These are phyloP conservation scores for Stereocaulon alpinum DNA, from an alignment of 495 filamentous ascomycete genomes.

Conservation along the genomic window DNA sequence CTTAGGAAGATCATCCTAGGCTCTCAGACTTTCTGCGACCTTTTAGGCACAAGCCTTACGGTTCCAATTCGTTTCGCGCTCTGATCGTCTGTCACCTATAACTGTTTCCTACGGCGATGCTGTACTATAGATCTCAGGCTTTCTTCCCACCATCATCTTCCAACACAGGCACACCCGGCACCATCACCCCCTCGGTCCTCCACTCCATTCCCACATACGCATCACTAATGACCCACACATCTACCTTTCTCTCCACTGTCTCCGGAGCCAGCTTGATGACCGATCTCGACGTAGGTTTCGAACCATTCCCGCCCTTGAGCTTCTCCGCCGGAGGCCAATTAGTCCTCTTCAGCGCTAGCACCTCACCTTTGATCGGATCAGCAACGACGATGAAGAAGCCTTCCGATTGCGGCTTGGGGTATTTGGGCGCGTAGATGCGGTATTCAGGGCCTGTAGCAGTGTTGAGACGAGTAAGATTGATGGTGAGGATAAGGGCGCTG, in stretches of 20 bases:
- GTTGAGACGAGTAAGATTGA: conserved; percentile 60
- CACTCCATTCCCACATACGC: conserved; percentile 77
- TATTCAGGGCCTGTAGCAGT: conserved; percentile 47
- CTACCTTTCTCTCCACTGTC: conserved; percentile 41
- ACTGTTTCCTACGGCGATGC: too few species aligned
- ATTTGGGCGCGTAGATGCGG: conserved; percentile 72
- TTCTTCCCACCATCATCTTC: conserved; percentile 17
- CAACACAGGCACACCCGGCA: conserved; percentile 31
- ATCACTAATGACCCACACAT: conserved; percentile 72
- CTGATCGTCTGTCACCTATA: too few species aligned
- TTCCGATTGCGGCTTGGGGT: conserved; percentile 91
- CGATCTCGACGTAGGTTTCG: conserved; percentile 37
- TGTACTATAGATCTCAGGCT: not conserved
- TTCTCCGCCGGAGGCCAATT: conserved; percentile 48
- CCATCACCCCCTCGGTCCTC: conserved; percentile 42
- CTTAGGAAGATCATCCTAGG: too few species aligned
- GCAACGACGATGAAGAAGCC: conserved; percentile 80
- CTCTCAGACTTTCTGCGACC: too few species aligned
- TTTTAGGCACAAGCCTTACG: too few species aligned
- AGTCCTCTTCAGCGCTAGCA: conserved; percentile 75
- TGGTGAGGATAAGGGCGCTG: conserved; percentile 49
- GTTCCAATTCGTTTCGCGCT: too few species aligned
- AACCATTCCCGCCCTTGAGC: conserved; percentile 19
- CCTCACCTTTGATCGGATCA: conserved; percentile 55
- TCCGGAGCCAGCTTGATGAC: conserved; percentile 41